phyloP scores from a whole-genome alignment of 2,329 filamentous ascomycete genomes.

The Trichoderma hamatum region DNA sequence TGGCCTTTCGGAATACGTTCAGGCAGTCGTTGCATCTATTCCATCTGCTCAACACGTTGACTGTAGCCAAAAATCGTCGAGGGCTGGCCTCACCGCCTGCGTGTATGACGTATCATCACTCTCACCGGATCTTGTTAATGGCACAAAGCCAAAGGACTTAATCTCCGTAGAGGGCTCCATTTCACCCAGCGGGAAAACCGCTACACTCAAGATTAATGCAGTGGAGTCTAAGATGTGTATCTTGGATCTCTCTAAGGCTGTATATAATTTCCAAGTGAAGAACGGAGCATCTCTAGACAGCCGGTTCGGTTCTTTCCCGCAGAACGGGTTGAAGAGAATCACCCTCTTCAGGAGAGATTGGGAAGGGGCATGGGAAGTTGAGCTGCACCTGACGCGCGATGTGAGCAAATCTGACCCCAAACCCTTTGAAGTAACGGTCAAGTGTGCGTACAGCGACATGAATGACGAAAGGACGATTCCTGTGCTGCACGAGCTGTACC shows the following conservation, averaged over 20 bases:
- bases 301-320: constrained; percentile 66
- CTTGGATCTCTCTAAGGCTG: constrained; percentile 69
- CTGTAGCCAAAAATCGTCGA: constrained; percentile 52
- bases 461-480: constrained; percentile 74
- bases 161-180: constrained; percentile 57
- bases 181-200: constrained; percentile 49
- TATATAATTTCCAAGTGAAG: constrained; percentile 65
- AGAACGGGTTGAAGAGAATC: constrained; percentile 67
- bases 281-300: constrained; percentile 62
- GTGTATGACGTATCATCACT: constrained; percentile 66
- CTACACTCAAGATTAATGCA: constrained; percentile 68
- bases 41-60: constrained; percentile 67
- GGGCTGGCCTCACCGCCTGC: constrained; percentile 61
- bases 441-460: constrained; percentile 86
- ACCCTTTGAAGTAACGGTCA: constrained; percentile 63
- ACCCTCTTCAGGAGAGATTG: constrained; percentile 83
- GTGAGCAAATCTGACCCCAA: constrained; percentile 30
- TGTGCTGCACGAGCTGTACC: constrained; percentile 76
- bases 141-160: constrained; percentile 57
- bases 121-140: constrained; percentile 61
- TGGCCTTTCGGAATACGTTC: constrained; percentile 69
- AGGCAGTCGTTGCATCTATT: constrained; percentile 66
- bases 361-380: constrained; percentile 73
- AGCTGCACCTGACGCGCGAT: constrained; percentile 34
- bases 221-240: constrained; percentile 79